Base-by-base conservation (phyloP, 805 yeast species). In the Starmerella bombi region DNA sequence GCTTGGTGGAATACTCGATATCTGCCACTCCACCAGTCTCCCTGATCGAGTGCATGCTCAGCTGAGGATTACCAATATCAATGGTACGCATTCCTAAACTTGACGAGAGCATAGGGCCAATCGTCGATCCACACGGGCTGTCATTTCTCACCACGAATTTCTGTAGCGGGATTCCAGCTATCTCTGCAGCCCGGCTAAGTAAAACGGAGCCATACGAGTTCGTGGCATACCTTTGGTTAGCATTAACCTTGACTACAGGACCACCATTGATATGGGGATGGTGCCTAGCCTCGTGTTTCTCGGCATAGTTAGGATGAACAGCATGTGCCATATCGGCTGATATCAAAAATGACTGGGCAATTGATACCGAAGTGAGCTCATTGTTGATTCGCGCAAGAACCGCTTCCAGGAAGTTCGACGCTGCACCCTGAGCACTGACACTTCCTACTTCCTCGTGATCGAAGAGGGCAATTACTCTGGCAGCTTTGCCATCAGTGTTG, bases 241-340 rank as follows among this genome's bases (percentile, higher is more conserved):
- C 96, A 56, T 88, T 88, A 57, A 88, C 65, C 61, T 88, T 88
- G 56, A 88, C 74, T 3, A 85, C 96, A 0, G 97, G 95, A 5
- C 98, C 98, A 27, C 67, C 67, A 55, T 93, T 93, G 45, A 88
- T 63, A 38, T 69, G 68, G 1, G 98, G 97, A 49, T 74, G 72
- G 59, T 88, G 93, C 45, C 71, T 65, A 18, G 72, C 57, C 57
- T 91, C 97, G 61, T 91, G 80, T 51, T 72, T 72, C 39, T 69
- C 71, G 4, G 72, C 63, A 59, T 88, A 88, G 60, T 88, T 88
- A 43, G 98, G 98, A 59, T 88, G 95, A 29, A 88, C 80, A 25
- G 94, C 97, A 58, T 88, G 98, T 1, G 97, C 94, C 75, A 85
- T 91, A 59, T 88, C 98, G 0, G 94, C 82, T 0, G 96, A 86